phyloP scores from a whole-genome alignment of 345 rosid species.

The Trapa incisa region DNA sequence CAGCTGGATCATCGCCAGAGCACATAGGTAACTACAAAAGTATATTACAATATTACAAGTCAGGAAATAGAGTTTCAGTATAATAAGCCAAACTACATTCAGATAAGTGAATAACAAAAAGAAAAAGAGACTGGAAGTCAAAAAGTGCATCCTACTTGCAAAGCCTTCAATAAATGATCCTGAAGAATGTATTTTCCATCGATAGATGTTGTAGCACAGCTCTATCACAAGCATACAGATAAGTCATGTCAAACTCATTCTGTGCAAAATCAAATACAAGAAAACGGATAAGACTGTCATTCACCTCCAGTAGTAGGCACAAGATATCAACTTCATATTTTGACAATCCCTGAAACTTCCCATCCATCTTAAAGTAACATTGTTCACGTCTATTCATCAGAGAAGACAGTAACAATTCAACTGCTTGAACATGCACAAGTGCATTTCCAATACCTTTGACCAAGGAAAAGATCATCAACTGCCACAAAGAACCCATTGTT shows the following conservation, averaged over 20 bases:
- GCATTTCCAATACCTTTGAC: slow-evolving; percentile 63
- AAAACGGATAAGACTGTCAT: slow-evolving; percentile 5
- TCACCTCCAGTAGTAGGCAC: slow-evolving; percentile 83
- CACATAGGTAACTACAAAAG: slow-evolving; percentile 46
- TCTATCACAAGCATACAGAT: slow-evolving; percentile 32
- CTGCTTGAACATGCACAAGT: slow-evolving; percentile 42
- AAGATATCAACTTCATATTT: slow-evolving; percentile 48
- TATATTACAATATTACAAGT: slow-evolving; percentile 3
- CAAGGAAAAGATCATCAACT: slow-evolving; percentile 60
- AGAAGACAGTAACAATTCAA: slow-evolving; percentile 37
- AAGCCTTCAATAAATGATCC: slow-evolving; percentile 40
- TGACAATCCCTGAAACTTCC: slow-evolving; percentile 39
- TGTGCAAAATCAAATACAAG: neutral
- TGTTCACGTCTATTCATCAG: slow-evolving; percentile 52
- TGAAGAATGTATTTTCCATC: slow-evolving; percentile 23
- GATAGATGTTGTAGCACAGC: slow-evolving; percentile 34
- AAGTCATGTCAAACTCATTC: slow-evolving; percentile 12
- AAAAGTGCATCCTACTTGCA: slow-evolving; percentile 46
- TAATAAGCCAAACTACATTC: neutral
- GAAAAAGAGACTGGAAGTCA: slow-evolving; percentile 1
- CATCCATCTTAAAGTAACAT: slow-evolving; percentile 25
- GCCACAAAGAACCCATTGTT: slow-evolving; percentile 23
- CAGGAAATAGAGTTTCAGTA: neutral
- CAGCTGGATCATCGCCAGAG: slow-evolving; percentile 40
- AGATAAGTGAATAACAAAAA: neutral